Conservation (phyloP, 306 rosid genomes). For the Trifolium dubium region DNA sequence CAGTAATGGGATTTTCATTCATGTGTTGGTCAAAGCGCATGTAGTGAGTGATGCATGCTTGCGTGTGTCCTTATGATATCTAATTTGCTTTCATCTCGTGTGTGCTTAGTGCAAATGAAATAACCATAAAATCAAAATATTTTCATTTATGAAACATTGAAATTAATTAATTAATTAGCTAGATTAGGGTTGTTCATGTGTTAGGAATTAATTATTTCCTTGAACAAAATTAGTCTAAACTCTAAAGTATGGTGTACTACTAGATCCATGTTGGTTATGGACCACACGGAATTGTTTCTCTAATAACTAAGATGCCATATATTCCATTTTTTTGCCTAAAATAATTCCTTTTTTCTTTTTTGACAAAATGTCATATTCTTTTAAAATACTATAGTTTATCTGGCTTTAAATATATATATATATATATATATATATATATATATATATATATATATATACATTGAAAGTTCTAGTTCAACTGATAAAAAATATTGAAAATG, state of each 20-base stretch:
- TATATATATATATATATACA: too few relatives aligned
- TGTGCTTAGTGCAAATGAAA: not conserved
- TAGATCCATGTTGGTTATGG: not conserved
- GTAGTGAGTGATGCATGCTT: slow-evolving; percentile 40
- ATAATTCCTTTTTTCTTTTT: too few relatives aligned
- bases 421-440: too few relatives aligned
- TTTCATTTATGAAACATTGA: not conserved
- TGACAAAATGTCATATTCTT: too few relatives aligned
- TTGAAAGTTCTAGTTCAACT: too few relatives aligned
- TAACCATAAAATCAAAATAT: not conserved
- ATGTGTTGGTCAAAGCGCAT: slow-evolving; percentile 40
- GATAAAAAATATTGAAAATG: too few relatives aligned
- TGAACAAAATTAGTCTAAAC: not conserved
- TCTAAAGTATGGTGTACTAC: not conserved
- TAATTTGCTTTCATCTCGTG: slow-evolving; percentile 1
- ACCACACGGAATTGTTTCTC: not conserved
- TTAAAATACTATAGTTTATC: too few relatives aligned
- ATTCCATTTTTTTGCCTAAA: too few relatives aligned
- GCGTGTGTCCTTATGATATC: slow-evolving; percentile 42
- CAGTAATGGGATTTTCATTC: too few relatives aligned
- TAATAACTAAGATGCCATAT: not conserved
- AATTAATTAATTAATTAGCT: not conserved
- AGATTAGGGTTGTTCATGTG: not conserved
- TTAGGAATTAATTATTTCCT: not conserved
- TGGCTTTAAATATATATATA: too few relatives aligned